Percentiles rank a stretch among this genome's conserved stretches.
Evolutionary conservation across 2,329 filamentous ascomycete genomes (phyloP).

Genomic region (Thelonectria discophora): DNA sequence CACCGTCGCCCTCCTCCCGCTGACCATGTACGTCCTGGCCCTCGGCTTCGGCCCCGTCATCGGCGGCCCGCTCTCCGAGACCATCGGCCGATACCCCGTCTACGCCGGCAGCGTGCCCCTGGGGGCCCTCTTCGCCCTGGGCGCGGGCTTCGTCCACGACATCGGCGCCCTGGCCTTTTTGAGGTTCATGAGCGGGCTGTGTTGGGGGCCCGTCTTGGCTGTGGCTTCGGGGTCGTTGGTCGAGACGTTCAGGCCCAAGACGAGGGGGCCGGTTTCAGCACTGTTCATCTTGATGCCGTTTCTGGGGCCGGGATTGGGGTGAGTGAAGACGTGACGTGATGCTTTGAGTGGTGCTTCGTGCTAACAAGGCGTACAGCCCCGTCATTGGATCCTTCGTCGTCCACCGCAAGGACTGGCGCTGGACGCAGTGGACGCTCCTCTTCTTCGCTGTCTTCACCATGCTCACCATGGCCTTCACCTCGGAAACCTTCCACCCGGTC

Average conservation of each 20-base stretch:
- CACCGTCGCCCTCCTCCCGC: constrained; percentile 65
- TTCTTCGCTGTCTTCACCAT: constrained; percentile 55
- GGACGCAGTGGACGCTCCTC: constrained; percentile 62
- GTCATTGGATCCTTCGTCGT: constrained; percentile 60
- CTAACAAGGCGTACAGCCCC: constrained; percentile 47
- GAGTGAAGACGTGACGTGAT: constrained; percentile 6
- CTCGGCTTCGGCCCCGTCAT: constrained; percentile 68
- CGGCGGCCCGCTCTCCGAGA: constrained; percentile 68
- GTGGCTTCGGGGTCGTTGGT: constrained; percentile 59
- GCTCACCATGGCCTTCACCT: constrained; percentile 50
- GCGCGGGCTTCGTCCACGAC: constrained; percentile 59
- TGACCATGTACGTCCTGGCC: constrained; percentile 69
- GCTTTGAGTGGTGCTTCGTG: not conserved
- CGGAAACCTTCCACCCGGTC: constrained; percentile 67
- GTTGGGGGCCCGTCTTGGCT: constrained; percentile 58
- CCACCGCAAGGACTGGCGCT: constrained; percentile 58
- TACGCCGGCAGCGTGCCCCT: constrained; percentile 58
- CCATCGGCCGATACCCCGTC: constrained; percentile 62
- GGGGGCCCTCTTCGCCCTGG: constrained; percentile 64
- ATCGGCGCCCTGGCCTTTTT: constrained; percentile 62
- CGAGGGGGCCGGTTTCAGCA: constrained; percentile 53
- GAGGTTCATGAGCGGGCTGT: constrained; percentile 66
- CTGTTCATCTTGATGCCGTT: constrained; percentile 62
- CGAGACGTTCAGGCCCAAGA: constrained; percentile 57
- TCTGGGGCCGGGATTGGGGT: constrained; percentile 62